These are phyloP conservation scores for Aspergillus thermomutatus DNA, from an alignment of 2,329 filamentous ascomycete species.

Conservation along the genomic window DNA sequence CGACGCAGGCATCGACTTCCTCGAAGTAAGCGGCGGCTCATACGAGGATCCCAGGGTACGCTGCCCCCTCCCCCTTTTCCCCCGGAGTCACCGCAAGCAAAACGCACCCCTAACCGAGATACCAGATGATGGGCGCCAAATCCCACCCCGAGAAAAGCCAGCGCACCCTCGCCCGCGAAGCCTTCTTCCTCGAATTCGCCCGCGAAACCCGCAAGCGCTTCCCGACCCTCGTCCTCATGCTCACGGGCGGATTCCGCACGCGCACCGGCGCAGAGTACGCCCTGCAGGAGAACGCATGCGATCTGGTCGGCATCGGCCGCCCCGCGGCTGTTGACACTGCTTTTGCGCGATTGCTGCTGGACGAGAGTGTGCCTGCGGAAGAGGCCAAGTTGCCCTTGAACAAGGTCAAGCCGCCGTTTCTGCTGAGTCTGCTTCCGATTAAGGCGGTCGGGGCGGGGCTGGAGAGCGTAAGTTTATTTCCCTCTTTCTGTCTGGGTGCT, in stretches of 20 bases:
- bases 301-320: constrained; percentile 49
- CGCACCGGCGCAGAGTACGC: constrained; percentile 50
- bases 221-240: constrained; percentile 48
- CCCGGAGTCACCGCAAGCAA: too few species aligned
- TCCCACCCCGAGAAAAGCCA: constrained; percentile 25
- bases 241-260: constrained; percentile 63
- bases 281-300: constrained; percentile 45
- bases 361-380: constrained; percentile 25
- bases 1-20: constrained; percentile 55
- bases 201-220: constrained; percentile 47
- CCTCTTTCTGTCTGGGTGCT: background rate
- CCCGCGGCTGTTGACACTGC: constrained; percentile 45
- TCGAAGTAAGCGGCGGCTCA: constrained; percentile 65
- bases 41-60: constrained; percentile 53
- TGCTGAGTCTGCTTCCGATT: constrained; percentile 20
- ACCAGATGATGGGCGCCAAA: constrained; percentile 32
- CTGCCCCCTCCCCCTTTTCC: constrained; percentile 3
- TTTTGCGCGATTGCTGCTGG: constrained; percentile 35
- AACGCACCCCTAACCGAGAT: background rate
- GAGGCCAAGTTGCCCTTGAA: constrained; percentile 23
- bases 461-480: constrained; percentile 26
- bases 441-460: constrained; percentile 27
- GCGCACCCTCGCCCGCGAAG: constrained; percentile 56
- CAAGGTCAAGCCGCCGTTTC: constrained; percentile 23
- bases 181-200: constrained; percentile 67